Percentiles rank a stretch among this genome's conserved stretches.
phyloP scores from a whole-genome alignment of 2,329 filamentous ascomycete species.

The Delphinella strobiligena region DNA sequence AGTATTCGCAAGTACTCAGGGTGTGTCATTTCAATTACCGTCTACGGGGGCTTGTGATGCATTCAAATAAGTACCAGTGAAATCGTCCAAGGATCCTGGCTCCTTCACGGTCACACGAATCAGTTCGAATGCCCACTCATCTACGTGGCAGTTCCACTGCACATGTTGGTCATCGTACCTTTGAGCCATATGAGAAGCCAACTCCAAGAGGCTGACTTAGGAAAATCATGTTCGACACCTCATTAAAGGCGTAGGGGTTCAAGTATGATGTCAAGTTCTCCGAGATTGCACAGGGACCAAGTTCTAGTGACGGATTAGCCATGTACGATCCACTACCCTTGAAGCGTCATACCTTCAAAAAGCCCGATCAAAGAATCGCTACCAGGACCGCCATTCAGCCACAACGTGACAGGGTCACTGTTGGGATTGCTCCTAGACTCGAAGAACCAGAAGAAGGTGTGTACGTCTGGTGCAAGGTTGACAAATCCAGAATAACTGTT shows the following conservation, averaged over 20 bases:
- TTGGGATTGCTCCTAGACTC: conserved; percentile 43
- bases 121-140: too few relatives aligned
- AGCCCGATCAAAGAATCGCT: conserved; percentile 41
- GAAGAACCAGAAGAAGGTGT: conserved; percentile 53
- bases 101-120: too few relatives aligned
- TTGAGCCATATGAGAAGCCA: conserved; percentile 38
- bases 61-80: conserved; percentile 35
- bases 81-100: conserved; percentile 29
- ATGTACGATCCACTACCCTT: background rate
- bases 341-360: conserved; percentile 31
- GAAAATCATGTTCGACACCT: conserved; percentile 49
- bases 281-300: conserved; percentile 31
- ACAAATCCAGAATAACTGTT: conserved; percentile 35
- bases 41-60: conserved; percentile 26
- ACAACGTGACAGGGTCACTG: conserved; percentile 46
- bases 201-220: conserved; percentile 49
- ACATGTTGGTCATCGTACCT: conserved; percentile 8
- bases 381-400: conserved; percentile 50
- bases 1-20: too few relatives aligned
- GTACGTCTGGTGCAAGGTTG: conserved; percentile 18
- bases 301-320: conserved; percentile 24
- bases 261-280: conserved; percentile 20
- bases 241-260: conserved; percentile 50
- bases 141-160: too few relatives aligned
- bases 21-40: background rate